These are phyloP conservation scores for Lactarius indigo DNA, from an alignment of 768 basidiomycete genomes.

Conservation along the genomic window DNA sequence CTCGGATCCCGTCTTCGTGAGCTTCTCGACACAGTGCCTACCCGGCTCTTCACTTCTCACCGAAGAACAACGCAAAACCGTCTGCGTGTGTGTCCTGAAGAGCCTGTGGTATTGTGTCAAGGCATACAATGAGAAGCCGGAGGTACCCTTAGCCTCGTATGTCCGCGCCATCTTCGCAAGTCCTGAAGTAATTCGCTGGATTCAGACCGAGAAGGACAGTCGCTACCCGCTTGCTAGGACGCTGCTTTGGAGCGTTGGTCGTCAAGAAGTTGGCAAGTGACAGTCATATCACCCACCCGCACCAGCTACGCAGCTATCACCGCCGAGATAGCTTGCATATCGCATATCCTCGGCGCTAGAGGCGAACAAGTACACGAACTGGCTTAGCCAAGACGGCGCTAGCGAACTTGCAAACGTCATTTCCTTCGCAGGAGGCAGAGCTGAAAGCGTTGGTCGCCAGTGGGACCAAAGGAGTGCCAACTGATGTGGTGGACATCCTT, in stretches of 20 bases:
- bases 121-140: background rate
- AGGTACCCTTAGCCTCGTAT: background rate
- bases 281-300: background rate
- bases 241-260: background rate
- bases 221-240: background rate
- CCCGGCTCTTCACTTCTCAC: background rate
- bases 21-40: background rate
- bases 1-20: background rate
- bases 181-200: background rate
- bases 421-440: background rate
- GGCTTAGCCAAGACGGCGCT: background rate
- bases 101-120: background rate
- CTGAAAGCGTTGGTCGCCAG: background rate
- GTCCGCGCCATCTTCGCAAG: background rate
- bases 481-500: background rate
- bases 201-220: background rate
- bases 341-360: background rate
- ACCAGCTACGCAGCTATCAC: background rate
- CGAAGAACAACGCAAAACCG: background rate
- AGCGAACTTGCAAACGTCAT: background rate
- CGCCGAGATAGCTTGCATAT: background rate
- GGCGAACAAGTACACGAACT: background rate
- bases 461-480: background rate
- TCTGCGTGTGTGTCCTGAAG: background rate
- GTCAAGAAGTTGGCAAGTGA: background rate